Evolutionary conservation across 1,139 yeast species (phyloP).

Genomic region (Yarrowia galli): DNA sequence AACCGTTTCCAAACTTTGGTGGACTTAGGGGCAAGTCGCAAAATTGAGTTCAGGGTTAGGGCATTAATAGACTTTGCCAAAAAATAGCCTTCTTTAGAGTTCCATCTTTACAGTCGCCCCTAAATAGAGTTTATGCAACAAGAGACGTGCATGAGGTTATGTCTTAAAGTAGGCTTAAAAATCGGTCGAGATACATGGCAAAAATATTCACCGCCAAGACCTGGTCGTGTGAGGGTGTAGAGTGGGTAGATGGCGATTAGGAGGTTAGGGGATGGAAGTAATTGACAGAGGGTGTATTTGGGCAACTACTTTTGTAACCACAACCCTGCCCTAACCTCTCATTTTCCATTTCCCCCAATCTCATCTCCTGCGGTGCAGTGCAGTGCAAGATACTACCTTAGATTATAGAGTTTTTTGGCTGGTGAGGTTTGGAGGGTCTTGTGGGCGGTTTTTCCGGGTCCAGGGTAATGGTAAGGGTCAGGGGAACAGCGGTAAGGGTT

Average conservation of each 20-base stretch:
- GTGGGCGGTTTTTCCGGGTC: background rate
- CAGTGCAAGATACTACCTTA: slow-evolving; percentile 31
- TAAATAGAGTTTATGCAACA: background rate
- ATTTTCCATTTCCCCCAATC: too few species aligned
- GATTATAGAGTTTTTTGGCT: background rate
- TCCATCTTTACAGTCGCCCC: background rate
- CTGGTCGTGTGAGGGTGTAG: slow-evolving; percentile 9
- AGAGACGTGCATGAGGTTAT: background rate
- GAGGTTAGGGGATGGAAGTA: too few species aligned
- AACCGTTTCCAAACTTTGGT: background rate
- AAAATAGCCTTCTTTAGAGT: slow-evolving; percentile 11
- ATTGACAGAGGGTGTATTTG: too few species aligned
- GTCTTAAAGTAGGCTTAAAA: slow-evolving; percentile 13
- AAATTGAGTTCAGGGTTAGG: slow-evolving; percentile 5
- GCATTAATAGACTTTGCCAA: background rate
- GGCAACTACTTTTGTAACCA: too few species aligned
- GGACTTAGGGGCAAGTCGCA: background rate
- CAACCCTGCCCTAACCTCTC: too few species aligned
- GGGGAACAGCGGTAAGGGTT: background rate
- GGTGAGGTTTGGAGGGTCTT: background rate
- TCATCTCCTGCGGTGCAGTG: slow-evolving; percentile 37
- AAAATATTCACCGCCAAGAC: slow-evolving; percentile 33
- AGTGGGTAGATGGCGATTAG: background rate
- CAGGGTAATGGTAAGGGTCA: background rate
- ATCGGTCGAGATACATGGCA: background rate